Base-by-base conservation (phyloP, 2,329 filamentous ascomycete species). In the Pseudocercospora ulei region DNA sequence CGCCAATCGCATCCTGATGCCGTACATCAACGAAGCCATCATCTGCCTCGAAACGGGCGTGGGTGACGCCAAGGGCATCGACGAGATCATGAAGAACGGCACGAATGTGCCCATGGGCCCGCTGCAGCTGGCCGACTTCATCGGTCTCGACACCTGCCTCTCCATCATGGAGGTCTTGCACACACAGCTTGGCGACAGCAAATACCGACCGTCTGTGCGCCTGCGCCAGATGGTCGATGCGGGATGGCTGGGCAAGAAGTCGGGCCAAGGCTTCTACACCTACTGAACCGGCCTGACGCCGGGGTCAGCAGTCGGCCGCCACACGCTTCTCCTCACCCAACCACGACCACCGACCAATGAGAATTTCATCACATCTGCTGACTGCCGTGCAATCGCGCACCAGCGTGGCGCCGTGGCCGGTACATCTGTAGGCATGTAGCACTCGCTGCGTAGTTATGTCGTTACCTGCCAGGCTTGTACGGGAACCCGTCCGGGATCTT, bases 101-200 rank as follows among this genome's bases (percentile, higher is more conserved):
- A 98, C 90, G 13, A 94, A 94, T 58, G 90, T 98, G 25, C 90
- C 90, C 14, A 98, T 98, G 90, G 90, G 90, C 0, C 90, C 90
- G 6, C 69, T 98, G 50, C 80, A 86, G 56, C 66, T 98, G 54
- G 90, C 90, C 2, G 90, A 98, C 63, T 98, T 98, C 57, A 96
- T 98, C 56, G 90, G 90, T 5, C 71, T 98, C 28, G 90, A 98
- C 61, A 98, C 90, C 0, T 98, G 90, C 58, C 67, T 96, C 46
- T 78, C 88, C 13, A 98, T 98, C 56, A 98, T 98, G 90, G 86
- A 82, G 64, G 90, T 96, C 3, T 64, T 98, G 56, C 78, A 96
- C 59, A 70, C 76, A 43, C 87, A 96, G 68, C 90, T 88, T 2
- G 87, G 87, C 5, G 90, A 98, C 62, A 87, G 80, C 47, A 98